phyloP scores from a whole-genome alignment of 129 eudicot genomes.

The Scalesia atractyloides region DNA sequence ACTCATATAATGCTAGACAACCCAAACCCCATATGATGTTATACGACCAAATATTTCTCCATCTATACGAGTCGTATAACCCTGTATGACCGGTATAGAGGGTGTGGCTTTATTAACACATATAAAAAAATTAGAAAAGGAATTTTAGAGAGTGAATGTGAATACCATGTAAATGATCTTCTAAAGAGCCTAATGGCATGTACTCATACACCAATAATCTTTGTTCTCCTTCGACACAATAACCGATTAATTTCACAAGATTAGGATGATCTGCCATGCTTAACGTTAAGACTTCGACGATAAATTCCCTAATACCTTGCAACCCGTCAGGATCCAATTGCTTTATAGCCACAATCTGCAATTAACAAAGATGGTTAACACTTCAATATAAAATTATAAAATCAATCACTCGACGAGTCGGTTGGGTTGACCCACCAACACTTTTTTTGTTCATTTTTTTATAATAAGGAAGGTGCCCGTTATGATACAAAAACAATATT shows the following conservation, averaged over 20 bases:
- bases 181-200: slow-evolving; percentile 92
- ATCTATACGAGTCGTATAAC: no score
- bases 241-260: slow-evolving; percentile 86
- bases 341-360: slow-evolving; percentile 88
- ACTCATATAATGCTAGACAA: no score
- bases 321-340: slow-evolving; percentile 74
- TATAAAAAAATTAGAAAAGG: background rate
- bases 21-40: no score
- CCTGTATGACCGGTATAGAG: no score
- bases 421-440: background rate
- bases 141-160: background rate
- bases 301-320: slow-evolving; percentile 82
- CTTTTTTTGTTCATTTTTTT: background rate
- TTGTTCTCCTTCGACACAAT: slow-evolving; percentile 88
- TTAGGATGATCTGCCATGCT: slow-evolving; percentile 80
- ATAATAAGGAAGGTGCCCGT: background rate
- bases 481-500: background rate
- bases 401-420: background rate
- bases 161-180: slow-evolving; percentile 85
- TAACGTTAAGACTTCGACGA: slow-evolving; percentile 76
- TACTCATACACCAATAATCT: slow-evolving; percentile 83
- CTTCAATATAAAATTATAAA: background rate
- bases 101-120: no score
- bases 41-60: no score
- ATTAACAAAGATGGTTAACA: background rate